Evolutionary conservation across 805 yeast species (phyloP), one percentile per base, ranked within the genome.

Genomic region (Yarrowia phangngaensis): DNA sequence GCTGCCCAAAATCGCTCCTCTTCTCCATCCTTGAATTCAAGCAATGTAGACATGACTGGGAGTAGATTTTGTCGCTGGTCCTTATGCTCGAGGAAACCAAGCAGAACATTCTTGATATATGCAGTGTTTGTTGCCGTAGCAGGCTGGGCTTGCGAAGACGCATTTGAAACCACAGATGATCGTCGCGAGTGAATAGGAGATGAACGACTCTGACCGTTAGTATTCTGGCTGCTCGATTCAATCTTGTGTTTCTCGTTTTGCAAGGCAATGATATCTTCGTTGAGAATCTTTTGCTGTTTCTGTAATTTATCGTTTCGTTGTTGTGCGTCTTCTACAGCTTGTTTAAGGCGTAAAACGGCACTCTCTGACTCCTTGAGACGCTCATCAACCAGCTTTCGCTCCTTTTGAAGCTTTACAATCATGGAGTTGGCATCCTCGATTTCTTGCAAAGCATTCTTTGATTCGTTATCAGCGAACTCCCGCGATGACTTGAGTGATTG

Each of bases 41-140:
- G 72, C 45, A 90, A 64, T 55, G 85, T 79, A 40, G 89, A 76
- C 17, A 90, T 70, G 6, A 92, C 97, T 0, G 97, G 97, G 23
- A 92, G 68, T 32, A 90, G 71, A 62, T 81, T 86, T 20, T 73
- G 78, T 52, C 97, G 73, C 64, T 89, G 97, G n/a, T 90, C 98
- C 59, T 76, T 84, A 61, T 85, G 95, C 60, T 89, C 96, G 49
- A 92, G 65, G 62, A 84, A 92, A 2, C 97, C 97, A 2, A 90
- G 68, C n/a, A 90, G 64, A 2, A 90, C 96, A 61, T 92, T 92
- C 63, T 84, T 85, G 45, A 88, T 72, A 61, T 90, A 90, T 9
- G 94, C 85, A 15, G 82, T 71, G 57, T 78, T 82, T 36, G 70
- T 72, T 11, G 48, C 35, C 9, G 35, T n/a, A 5, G 34, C 20